A percentile compares a stretch with the other conserved stretches of the same genome.
These are phyloP conservation scores for Stevia rebaudiana DNA, from an alignment of 140 eudicot genomes.

Conservation along the genomic window DNA sequence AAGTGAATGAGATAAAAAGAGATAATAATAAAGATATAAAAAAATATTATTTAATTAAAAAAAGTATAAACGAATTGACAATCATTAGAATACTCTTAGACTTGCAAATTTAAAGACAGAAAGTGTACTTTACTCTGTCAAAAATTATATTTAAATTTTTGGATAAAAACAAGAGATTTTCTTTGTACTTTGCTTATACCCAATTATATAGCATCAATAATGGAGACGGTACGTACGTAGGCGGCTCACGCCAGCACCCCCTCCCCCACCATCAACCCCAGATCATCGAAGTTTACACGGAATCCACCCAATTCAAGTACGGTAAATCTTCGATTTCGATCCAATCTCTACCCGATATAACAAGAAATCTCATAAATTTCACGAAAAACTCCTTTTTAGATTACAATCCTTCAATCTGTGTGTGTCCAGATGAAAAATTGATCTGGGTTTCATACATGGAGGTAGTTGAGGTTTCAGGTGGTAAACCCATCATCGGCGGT, in stretches of 20 bases:
- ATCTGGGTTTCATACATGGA: constrained; percentile 17
- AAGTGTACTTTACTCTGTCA: too few species aligned
- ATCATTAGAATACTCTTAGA: too few species aligned
- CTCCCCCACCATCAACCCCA: constrained; percentile 7
- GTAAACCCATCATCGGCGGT: constrained; percentile 26
- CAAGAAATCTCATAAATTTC: background rate
- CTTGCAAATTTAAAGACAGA: too few species aligned
- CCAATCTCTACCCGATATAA: background rate
- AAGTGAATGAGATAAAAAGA: too few species aligned
- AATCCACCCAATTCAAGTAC: constrained; percentile 15
- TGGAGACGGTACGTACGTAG: constrained; percentile 34
- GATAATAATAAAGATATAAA: too few species aligned
- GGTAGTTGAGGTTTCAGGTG: constrained; percentile 26
- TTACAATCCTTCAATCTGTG: background rate
- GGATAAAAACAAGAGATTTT: constrained; percentile 5
- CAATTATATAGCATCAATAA: constrained; percentile 31
- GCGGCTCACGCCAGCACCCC: constrained; percentile 43
- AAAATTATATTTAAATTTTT: background rate
- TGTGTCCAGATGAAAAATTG: background rate
- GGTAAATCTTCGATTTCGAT: constrained; percentile 3
- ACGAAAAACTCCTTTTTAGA: background rate
- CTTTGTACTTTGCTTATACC: constrained; percentile 20
- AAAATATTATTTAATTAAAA: too few species aligned
- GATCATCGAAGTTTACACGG: constrained; percentile 12
- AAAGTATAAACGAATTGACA: too few species aligned